Conservation (phyloP, 2,329 filamentous ascomycete genomes). For the Madurella mycetomatis region DNA sequence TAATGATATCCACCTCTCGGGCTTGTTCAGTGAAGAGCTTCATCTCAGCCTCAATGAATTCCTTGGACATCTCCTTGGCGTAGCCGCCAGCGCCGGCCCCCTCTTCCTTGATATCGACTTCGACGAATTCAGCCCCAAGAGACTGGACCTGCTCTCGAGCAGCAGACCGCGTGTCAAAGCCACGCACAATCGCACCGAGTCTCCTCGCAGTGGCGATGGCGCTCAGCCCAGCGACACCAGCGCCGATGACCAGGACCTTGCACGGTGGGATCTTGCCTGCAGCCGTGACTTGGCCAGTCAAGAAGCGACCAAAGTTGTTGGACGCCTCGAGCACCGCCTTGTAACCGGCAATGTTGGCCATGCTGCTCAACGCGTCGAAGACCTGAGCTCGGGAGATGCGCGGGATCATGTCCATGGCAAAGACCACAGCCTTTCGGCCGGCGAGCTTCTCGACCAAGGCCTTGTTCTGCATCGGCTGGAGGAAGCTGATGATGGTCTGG, state of each 20-base stretch:
- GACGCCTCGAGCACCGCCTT: slow-evolving; percentile 87
- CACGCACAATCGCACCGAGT: slow-evolving; percentile 83
- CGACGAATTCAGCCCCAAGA: slow-evolving; percentile 82
- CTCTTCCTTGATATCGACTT: slow-evolving; percentile 80
- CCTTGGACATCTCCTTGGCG: slow-evolving; percentile 90
- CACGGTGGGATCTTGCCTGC: slow-evolving; percentile 87
- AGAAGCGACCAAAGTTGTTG: slow-evolving; percentile 81
- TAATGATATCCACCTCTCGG: slow-evolving; percentile 83
- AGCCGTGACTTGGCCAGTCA: slow-evolving; percentile 86
- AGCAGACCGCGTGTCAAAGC: slow-evolving; percentile 86
- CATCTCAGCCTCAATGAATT: slow-evolving; percentile 91
- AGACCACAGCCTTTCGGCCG: slow-evolving; percentile 65
- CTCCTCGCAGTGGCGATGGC: slow-evolving; percentile 82
- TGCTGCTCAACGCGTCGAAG: slow-evolving; percentile 84
- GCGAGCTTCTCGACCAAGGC: slow-evolving; percentile 69
- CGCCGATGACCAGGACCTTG: slow-evolving; percentile 86
- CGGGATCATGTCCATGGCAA: slow-evolving; percentile 92
- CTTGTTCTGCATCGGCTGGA: slow-evolving; percentile 79
- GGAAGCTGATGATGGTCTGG: slow-evolving; percentile 73
- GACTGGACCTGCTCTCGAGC: slow-evolving; percentile 87
- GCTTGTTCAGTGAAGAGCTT: slow-evolving; percentile 85
- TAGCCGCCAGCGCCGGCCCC: slow-evolving; percentile 82
- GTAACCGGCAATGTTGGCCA: slow-evolving; percentile 93
- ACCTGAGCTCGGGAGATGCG: slow-evolving; percentile 84
- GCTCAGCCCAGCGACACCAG: slow-evolving; percentile 81